Evolutionary conservation across 768 basidiomycete species (phyloP).

Genomic region (Grammothele lineata): DNA sequence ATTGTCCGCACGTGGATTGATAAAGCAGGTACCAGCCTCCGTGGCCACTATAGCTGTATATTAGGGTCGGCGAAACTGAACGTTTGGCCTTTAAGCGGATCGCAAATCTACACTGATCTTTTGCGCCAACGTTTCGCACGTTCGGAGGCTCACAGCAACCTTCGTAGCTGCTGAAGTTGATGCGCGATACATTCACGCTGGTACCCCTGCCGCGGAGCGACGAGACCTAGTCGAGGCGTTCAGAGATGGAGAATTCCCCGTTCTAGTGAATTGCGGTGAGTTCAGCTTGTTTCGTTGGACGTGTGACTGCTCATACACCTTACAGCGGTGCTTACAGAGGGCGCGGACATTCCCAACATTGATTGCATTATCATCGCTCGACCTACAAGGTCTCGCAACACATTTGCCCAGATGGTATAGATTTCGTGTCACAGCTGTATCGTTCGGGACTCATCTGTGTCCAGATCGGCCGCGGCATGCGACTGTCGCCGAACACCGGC

Average conservation of each 20-base stretch:
- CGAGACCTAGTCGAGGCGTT: conserved; percentile 63
- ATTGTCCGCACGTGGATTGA: conserved; percentile 85
- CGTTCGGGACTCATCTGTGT: neutral
- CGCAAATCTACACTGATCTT: conserved; percentile 92
- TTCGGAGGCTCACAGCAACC: conserved; percentile 61
- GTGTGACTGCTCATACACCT: neutral
- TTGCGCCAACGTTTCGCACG: conserved; percentile 81
- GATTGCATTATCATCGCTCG: conserved; percentile 87
- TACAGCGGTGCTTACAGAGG: conserved; percentile 85
- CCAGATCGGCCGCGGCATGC: conserved; percentile 90
- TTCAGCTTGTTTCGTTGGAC: neutral
- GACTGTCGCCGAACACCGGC: conserved; percentile 73
- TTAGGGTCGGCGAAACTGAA: neutral
- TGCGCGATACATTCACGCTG: conserved; percentile 74
- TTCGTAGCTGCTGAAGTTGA: conserved; percentile 79
- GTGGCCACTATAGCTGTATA: neutral
- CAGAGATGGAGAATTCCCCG: conserved; percentile 69
- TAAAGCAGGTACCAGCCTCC: conserved; percentile 64
- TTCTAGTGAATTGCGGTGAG: conserved; percentile 85
- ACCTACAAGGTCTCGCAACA: conserved; percentile 84
- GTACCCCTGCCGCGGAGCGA: conserved; percentile 62
- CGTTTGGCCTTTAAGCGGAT: conserved; percentile 32
- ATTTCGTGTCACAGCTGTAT: neutral
- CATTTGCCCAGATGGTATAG: conserved; percentile 89
- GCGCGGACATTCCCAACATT: conserved; percentile 91